Percentiles rank a stretch among this genome's conserved stretches.
Conservation (phyloP, 352 stramenopile species). For the Phytophthora meadii region DNA sequence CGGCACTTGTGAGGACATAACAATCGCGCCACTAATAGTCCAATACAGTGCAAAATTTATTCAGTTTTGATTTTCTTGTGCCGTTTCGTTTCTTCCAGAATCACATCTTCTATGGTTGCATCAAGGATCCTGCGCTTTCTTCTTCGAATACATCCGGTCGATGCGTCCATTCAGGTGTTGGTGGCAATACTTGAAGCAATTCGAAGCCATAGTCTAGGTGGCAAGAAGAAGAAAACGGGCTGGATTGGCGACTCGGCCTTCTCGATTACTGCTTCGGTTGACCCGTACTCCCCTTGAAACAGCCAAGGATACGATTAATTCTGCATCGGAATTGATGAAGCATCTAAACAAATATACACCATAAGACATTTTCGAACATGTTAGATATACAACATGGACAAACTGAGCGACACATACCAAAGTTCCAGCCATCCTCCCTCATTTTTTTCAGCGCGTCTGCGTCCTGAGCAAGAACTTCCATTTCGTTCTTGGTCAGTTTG, state of each 20-base stretch:
- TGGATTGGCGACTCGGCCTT: constrained; percentile 8
- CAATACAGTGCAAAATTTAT: constrained; percentile 21
- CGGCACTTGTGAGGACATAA: constrained; percentile 8
- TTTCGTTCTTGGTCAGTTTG: neutral
- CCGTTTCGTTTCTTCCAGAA: constrained; percentile 6
- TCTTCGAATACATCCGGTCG: constrained; percentile 5
- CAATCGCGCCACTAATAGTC: constrained; percentile 14
- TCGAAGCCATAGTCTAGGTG: neutral
- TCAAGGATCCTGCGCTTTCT: neutral
- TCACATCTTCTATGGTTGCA: neutral
- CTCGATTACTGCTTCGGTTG: neutral
- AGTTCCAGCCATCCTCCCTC: constrained; percentile 9
- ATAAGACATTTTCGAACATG: constrained; percentile 3
- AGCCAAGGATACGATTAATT: constrained; percentile 1
- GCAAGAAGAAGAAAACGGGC: constrained; percentile 17
- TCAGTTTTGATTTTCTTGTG: constrained; percentile 16
- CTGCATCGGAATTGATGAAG: neutral
- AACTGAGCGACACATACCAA: neutral
- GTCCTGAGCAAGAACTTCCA: constrained; percentile 6
- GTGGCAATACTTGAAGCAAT: constrained; percentile 18
- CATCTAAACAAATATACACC: constrained; percentile 15
- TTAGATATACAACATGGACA: constrained; percentile 5
- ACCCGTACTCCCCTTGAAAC: neutral
- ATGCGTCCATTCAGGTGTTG: constrained; percentile 11
- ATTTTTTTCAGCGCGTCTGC: constrained; percentile 7